Evolutionary conservation across 192 early-diverging fungal species (phyloP).

Genomic region (Backusella circina): DNA sequence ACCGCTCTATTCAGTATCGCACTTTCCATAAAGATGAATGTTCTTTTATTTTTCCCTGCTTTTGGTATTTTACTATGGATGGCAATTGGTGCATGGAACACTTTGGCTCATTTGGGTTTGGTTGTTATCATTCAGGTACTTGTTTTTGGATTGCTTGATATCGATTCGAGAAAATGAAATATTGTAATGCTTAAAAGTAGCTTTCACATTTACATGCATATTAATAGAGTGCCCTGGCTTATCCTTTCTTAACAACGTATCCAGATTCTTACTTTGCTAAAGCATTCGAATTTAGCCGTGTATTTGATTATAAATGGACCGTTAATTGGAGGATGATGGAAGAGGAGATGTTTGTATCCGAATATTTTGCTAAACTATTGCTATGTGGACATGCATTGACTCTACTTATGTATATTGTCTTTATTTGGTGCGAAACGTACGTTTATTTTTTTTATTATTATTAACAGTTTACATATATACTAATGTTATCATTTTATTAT

Average conservation of each 20-base stretch:
- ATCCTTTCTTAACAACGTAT: slow-evolving; percentile 38
- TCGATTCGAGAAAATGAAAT: not conserved
- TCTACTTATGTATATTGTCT: slow-evolving; percentile 54
- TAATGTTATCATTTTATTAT: not conserved
- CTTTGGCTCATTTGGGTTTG: slow-evolving; percentile 41
- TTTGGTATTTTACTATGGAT: slow-evolving; percentile 68
- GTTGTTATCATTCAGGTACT: slow-evolving; percentile 49
- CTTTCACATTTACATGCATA: not conserved
- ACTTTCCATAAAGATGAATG: slow-evolving; percentile 94
- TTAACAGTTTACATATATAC: not conserved
- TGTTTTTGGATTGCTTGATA: not conserved
- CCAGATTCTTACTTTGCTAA: slow-evolving; percentile 64
- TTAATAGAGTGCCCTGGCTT: slow-evolving; percentile 29
- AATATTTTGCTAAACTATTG: slow-evolving; percentile 53
- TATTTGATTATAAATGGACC: slow-evolving; percentile 90
- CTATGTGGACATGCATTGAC: slow-evolving; percentile 58
- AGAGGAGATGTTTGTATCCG: slow-evolving; percentile 63
- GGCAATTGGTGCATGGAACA: slow-evolving; percentile 38
- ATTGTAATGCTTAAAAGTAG: not conserved
- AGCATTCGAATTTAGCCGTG: slow-evolving; percentile 86
- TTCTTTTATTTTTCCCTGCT: slow-evolving; percentile 86
- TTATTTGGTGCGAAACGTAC: slow-evolving; percentile 50
- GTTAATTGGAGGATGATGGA: slow-evolving; percentile 92
- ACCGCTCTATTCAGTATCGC: slow-evolving; percentile 72
- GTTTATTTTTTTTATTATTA: slow-evolving; percentile 4